Evolutionary conservation across 2,329 filamentous ascomycete genomes (phyloP).

Genomic region (Talaromyces sp.): DNA sequence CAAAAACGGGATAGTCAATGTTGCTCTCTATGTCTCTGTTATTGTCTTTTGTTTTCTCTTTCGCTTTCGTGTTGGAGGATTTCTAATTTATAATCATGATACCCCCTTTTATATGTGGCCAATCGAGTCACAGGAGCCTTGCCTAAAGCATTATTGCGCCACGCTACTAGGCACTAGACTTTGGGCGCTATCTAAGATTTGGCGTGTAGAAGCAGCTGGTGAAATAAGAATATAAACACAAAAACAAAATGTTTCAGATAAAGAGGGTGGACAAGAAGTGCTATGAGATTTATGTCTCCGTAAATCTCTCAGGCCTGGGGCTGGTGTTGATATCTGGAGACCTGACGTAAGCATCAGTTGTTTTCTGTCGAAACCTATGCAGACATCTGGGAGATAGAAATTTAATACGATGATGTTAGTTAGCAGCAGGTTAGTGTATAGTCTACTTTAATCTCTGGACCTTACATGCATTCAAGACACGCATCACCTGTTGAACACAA

Average conservation of each 20-base stretch:
- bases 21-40: background rate
- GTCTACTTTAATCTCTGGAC: too few species aligned
- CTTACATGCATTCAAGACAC: too few species aligned
- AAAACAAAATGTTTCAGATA: background rate
- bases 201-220: background rate
- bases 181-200: background rate
- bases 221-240: background rate
- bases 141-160: background rate
- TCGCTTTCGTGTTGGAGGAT: background rate
- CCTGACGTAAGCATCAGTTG: background rate
- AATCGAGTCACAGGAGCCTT: background rate
- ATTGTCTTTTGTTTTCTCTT: background rate
- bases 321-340: background rate
- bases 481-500: too few species aligned
- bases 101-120: background rate
- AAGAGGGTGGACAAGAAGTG: background rate
- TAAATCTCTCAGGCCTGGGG: too few species aligned
- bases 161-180: background rate
- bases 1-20: background rate
- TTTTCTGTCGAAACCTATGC: background rate
- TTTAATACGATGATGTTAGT: background rate
- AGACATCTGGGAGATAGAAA: background rate
- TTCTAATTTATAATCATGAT: background rate
- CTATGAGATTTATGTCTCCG: background rate
- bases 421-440: background rate